These are phyloP conservation scores for Chaetomium sp. DNA, from an alignment of 2,329 filamentous ascomycete genomes.

Conservation along the genomic window DNA sequence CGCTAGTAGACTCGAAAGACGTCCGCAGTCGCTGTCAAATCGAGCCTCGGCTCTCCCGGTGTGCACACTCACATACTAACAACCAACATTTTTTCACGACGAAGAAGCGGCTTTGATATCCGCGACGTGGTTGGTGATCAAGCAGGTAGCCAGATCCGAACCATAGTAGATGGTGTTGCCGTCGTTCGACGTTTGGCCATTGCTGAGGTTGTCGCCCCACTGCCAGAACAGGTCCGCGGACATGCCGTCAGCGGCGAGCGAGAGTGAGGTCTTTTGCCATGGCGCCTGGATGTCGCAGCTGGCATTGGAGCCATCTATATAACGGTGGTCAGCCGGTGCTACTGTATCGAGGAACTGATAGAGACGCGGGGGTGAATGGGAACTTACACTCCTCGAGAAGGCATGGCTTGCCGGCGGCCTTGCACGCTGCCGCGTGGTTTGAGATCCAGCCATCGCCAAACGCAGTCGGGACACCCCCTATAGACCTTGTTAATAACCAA, in stretches of 20 bases:
- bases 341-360: too few relatives aligned
- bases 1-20: too few relatives aligned
- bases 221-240: slow-evolving; percentile 37
- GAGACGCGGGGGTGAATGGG: background rate
- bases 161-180: slow-evolving; percentile 41
- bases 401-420: slow-evolving; percentile 34
- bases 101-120: background rate
- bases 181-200: slow-evolving; percentile 37
- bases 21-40: too few relatives aligned
- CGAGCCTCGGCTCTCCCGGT: too few relatives aligned
- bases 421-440: slow-evolving; percentile 34
- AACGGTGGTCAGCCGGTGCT: background rate
- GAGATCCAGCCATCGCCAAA: slow-evolving; percentile 33
- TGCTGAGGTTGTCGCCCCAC: slow-evolving; percentile 36
- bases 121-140: slow-evolving; percentile 38
- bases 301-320: slow-evolving; percentile 22
- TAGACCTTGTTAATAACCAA: background rate
- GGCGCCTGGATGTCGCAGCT: slow-evolving; percentile 25
- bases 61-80: too few relatives aligned
- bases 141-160: slow-evolving; percentile 36
- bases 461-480: slow-evolving; percentile 29
- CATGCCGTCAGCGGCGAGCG: slow-evolving; percentile 27
- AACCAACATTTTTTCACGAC: background rate
- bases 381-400: slow-evolving; percentile 37
- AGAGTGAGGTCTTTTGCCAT: slow-evolving; percentile 30